Conservation (phyloP, 768 basidiomycete species). For the Sarcodon sp. region DNA sequence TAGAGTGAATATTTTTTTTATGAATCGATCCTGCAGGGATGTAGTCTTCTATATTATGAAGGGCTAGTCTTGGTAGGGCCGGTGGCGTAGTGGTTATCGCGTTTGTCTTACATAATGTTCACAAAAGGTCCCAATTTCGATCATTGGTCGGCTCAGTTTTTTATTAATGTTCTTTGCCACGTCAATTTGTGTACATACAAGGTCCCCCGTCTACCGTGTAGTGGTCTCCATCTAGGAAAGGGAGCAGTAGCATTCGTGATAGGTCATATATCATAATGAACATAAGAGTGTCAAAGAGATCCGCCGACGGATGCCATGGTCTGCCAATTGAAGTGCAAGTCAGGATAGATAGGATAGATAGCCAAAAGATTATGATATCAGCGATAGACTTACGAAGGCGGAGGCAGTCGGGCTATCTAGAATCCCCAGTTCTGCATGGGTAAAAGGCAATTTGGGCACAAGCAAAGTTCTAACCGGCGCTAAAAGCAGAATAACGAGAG, state of each 20-base stretch:
- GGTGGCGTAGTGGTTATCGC: slow-evolving; percentile 1
- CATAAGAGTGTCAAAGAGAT: slow-evolving; percentile 5
- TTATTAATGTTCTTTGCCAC: no score
- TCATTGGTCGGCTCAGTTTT: not conserved
- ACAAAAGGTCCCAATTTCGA: not conserved
- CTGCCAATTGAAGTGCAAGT: slow-evolving; percentile 11
- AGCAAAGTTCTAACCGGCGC: slow-evolving; percentile 62
- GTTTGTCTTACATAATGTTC: not conserved
- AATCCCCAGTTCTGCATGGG: slow-evolving; percentile 62
- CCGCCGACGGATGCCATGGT: slow-evolving; percentile 33
- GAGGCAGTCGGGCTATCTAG: slow-evolving; percentile 89
- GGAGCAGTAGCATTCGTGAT: no score
- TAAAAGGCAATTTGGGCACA: slow-evolving; percentile 70
- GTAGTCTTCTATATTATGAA: not conserved
- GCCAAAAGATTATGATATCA: not conserved
- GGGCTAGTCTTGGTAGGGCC: not conserved
- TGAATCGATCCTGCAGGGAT: no score
- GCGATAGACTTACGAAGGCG: slow-evolving; percentile 48
- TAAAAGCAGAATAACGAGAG: slow-evolving; percentile 75
- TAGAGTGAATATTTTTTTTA: slow-evolving; percentile 24
- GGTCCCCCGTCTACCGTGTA: no score
- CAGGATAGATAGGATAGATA: slow-evolving; percentile 1
- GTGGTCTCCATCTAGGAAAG: no score
- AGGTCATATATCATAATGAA: no score
- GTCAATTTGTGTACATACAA: no score